Base-by-base conservation (phyloP, 768 basidiomycete species). In the Hypholoma fasciculare region DNA sequence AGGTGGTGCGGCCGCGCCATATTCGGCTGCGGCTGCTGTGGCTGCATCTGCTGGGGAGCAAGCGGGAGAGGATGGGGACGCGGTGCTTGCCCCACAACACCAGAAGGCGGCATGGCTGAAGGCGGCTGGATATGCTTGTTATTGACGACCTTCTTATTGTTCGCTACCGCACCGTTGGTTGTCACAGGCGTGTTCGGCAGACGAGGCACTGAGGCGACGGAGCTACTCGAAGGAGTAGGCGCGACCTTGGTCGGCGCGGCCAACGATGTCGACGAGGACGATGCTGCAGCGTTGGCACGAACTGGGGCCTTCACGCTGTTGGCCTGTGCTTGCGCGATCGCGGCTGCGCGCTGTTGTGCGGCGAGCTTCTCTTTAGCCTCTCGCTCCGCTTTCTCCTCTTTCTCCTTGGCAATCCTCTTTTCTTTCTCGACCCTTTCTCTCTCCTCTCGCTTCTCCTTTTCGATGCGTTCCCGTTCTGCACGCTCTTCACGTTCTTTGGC, bases 401-500 rank as follows among this genome's bases (percentile, higher is more conserved):
- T 71, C 60, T 71, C 69, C 53, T 68, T 70, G 43, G 61, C 69
- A 64, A 64, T 63, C 65, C 62, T 64, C 66, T 64, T 71, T 52
- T 74, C 79, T 58, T 74, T 79, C 43, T 78, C 80, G 14, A 70
- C 76, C 51, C 71, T 72, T 54, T 78, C 78, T 60, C 70, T 70
- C 56, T 78, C 76, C 42, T 74, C 72, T 63, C 76, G 65, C 64
- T 74, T 77, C 60, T 77, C 78, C 67, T 72, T 76, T 64, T 79
- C 76, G 44, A 74, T 65, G 43, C 73, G 72, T 23, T 79, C 80
- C 43, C 78, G 78, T 60, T 79, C 80, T 49, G 77, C 74, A 52
- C 77, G 78, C 56, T 83, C 83, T 52, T 85, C 87, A 49, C 80
- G 81, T 58, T 85, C 83, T 71, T 88, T 88, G 63, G 82, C 87